phyloP scores from a whole-genome alignment of 208 protist genomes.

The Acanthamoeba royreba region DNA sequence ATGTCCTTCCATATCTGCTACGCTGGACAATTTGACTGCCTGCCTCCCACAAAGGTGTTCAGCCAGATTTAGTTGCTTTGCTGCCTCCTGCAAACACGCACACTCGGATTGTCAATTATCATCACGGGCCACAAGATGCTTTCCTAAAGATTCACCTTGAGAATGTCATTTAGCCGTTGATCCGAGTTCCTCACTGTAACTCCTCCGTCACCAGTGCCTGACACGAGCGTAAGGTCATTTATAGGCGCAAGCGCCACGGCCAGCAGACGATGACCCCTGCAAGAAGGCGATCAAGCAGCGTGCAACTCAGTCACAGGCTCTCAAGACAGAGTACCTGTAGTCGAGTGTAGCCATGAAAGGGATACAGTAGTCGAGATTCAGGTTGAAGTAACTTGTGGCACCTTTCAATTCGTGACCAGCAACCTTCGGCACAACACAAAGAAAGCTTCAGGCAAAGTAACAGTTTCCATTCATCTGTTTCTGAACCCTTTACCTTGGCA shows the following conservation, averaged over 20 bases:
- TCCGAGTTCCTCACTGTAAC: background rate
- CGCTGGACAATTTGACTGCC: background rate
- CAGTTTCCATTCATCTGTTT: too few relatives aligned
- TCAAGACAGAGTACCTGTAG: background rate
- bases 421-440: background rate
- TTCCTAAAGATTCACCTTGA: too few relatives aligned
- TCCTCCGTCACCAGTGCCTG: slow-evolving; percentile 57
- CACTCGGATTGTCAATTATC: background rate
- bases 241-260: slow-evolving; percentile 63
- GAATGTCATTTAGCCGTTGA: background rate
- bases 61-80: slow-evolving; percentile 36
- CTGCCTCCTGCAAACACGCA: background rate
- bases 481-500: slow-evolving; percentile 56
- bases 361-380: slow-evolving; percentile 24
- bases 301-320: too few relatives aligned
- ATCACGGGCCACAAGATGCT: slow-evolving; percentile 41
- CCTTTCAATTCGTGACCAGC: slow-evolving; percentile 62
- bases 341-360: slow-evolving; percentile 61
- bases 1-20: background rate
- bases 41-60: background rate
- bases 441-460: background rate
- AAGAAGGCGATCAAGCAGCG: background rate
- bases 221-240: slow-evolving; percentile 44
- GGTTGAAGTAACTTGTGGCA: slow-evolving; percentile 51
- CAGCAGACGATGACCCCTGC: slow-evolving; percentile 23